A percentile compares a stretch with the other conserved stretches of the same genome.
phyloP scores from a whole-genome alignment of 176 grass and related monocot genomes.

The Aegilops tauschii region DNA sequence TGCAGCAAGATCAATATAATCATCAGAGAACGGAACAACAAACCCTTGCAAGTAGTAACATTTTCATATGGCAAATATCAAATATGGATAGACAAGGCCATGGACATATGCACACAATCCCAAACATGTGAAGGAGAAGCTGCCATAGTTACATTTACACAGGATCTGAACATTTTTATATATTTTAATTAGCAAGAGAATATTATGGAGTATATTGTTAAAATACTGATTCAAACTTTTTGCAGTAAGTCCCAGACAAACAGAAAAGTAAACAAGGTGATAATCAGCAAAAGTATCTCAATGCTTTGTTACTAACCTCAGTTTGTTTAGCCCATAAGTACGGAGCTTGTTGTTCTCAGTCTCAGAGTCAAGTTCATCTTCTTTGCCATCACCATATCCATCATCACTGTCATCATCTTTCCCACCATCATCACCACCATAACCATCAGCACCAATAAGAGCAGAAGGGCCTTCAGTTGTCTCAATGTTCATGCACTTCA shows the following conservation, averaged over 20 bases:
- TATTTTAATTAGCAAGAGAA: neutral
- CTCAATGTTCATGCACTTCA: conserved; percentile 88
- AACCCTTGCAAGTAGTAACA: conserved; percentile 4
- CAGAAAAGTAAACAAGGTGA: neutral
- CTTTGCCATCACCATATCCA: neutral
- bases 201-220: neutral
- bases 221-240: neutral
- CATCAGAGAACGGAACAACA: neutral
- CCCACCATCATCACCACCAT: conserved; percentile 6
- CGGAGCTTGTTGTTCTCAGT: conserved; percentile 73
- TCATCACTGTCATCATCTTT: neutral
- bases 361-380: conserved; percentile 39
- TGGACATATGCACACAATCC: neutral
- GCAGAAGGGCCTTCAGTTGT: conserved; percentile 65
- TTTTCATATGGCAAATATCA: neutral
- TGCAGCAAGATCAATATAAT: conserved; percentile 30
- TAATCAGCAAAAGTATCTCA: neutral
- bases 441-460: conserved; percentile 47
- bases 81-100: neutral
- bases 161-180: neutral
- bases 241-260: neutral
- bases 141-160: neutral
- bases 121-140: neutral
- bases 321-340: conserved; percentile 83
- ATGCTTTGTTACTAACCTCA: conserved; percentile 47